A percentile compares a stretch with the other conserved stretches of the same genome.
Conservation (phyloP, 2,329 filamentous ascomycete species). For the Talaromyces funiculosus region DNA sequence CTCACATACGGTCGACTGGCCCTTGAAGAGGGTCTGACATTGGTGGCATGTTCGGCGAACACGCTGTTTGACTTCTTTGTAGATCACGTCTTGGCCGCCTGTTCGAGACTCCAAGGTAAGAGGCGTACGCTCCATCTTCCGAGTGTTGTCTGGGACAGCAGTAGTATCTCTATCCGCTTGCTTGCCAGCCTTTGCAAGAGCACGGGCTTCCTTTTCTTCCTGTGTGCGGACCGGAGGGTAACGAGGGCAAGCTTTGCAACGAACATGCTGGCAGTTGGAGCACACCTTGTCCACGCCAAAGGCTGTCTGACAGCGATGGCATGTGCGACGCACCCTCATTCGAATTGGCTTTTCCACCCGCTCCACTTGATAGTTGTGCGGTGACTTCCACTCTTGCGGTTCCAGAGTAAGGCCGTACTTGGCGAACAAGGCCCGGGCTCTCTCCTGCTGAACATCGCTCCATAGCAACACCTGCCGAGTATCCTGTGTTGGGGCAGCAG, state of each 20-base stretch:
- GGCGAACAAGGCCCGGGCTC: constrained; percentile 41
- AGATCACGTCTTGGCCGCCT: constrained; percentile 65
- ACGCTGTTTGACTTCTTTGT: constrained; percentile 65
- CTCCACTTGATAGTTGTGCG: constrained; percentile 30
- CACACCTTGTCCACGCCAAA: constrained; percentile 72
- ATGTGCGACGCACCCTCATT: constrained; percentile 52
- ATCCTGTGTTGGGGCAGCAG: constrained; percentile 17
- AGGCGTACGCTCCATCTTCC: constrained; percentile 40
- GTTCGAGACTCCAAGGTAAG: constrained; percentile 56
- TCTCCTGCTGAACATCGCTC: constrained; percentile 38
- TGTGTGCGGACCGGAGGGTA: constrained; percentile 64
- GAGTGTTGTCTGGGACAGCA: constrained; percentile 25
- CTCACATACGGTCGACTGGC: constrained; percentile 57
- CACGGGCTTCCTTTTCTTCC: constrained; percentile 49
- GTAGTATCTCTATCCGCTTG: background rate
- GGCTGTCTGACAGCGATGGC: constrained; percentile 71
- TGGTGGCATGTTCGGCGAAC: constrained; percentile 71
- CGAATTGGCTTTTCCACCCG: constrained; percentile 43
- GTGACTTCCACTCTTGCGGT: constrained; percentile 37
- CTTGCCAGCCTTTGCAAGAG: constrained; percentile 35
- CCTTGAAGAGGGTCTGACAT: constrained; percentile 60
- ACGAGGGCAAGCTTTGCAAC: constrained; percentile 75
- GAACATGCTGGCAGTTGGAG: constrained; percentile 67
- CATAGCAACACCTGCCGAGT: constrained; percentile 21
- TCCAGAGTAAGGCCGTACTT: constrained; percentile 44